Conservation (phyloP, 2,329 filamentous ascomycete genomes). For the Cladosporium oxysporum region DNA sequence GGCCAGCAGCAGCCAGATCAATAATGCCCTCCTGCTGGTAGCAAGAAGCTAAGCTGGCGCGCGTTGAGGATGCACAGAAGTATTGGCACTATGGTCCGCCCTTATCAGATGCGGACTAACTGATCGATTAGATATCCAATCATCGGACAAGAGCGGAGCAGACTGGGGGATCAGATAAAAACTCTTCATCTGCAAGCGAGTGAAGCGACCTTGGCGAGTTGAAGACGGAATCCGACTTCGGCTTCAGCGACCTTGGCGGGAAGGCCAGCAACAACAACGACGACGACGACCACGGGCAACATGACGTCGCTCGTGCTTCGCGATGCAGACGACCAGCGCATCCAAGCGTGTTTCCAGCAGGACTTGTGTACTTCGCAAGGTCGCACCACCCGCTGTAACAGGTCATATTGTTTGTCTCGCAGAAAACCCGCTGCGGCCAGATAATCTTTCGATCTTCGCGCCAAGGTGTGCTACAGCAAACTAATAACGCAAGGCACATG, state of each 20-base stretch:
- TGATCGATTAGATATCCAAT: constrained; percentile 21
- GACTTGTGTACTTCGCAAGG: neutral
- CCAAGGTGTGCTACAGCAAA: neutral
- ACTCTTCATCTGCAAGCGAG: constrained; percentile 15
- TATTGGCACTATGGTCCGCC: constrained; percentile 15
- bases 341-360: neutral
- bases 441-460: neutral
- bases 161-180: constrained; percentile 11
- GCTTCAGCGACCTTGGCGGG: neutral
- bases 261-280: neutral
- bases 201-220: constrained; percentile 10
- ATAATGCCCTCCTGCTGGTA: no score
- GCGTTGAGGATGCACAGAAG: constrained; percentile 19
- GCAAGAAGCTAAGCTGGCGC: neutral
- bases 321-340: neutral
- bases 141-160: constrained; percentile 9
- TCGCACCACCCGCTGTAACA: neutral
- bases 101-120: constrained; percentile 17
- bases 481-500: constrained; percentile 10
- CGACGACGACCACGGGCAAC: neutral
- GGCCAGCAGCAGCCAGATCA: no score
- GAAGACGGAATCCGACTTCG: constrained; percentile 7
- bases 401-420: neutral
- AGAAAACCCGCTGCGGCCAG: neutral
- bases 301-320: neutral